Base-by-base conservation (phyloP, 2,329 filamentous ascomycete genomes). In the Pochonia chlamydosporia region DNA sequence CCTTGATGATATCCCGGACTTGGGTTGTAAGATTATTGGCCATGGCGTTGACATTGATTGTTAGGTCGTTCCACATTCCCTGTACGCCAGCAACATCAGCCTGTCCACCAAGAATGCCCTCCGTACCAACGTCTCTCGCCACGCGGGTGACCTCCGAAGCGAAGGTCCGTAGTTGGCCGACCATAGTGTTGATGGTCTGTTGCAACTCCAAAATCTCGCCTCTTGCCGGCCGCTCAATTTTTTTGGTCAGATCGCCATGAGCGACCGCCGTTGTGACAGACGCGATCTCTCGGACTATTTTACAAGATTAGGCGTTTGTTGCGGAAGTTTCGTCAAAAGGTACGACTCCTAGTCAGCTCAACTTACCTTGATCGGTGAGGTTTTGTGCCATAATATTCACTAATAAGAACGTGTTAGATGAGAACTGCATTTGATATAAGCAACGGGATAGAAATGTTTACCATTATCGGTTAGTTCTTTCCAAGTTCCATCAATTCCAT, bases 401-500 rank as follows among this genome's bases (percentile, higher is more conserved):
- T 85, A 52, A 7, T 18, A 11, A 23, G n/a, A 31, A 26, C 54
- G 53, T 60, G 44, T 52, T 26, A 52, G 47, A 23, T 39, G 14
- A 24, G 18, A 23, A 33, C n/a, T n/a, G n/a, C n/a, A n/a, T n/a
- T n/a, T n/a, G 7, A 35, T 5, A 14, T 39, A 30, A 24, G 36
- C 28, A 30, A 18, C 20, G 4, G 33, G 7, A 23, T 10, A 45
- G n/a, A 39, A 3, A n/a, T 14, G 36, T 49, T 66, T 72, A 84
- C 82, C 82, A 61, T 92, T 92, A 64, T 91, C 85, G 16, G 92
- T 97, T 58, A 97, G 74, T 71, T 97, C 92, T 63, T 96, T 95
- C 92, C 92, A 97, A 51, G 95, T 96, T 60, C 92, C 92, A 66
- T 93, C 89, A 47, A 97, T 92, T 48, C 91, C 92, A 55, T 90